These are phyloP conservation scores for Naganishia antarctica DNA, from an alignment of 768 basidiomycete genomes.

Conservation along the genomic window DNA sequence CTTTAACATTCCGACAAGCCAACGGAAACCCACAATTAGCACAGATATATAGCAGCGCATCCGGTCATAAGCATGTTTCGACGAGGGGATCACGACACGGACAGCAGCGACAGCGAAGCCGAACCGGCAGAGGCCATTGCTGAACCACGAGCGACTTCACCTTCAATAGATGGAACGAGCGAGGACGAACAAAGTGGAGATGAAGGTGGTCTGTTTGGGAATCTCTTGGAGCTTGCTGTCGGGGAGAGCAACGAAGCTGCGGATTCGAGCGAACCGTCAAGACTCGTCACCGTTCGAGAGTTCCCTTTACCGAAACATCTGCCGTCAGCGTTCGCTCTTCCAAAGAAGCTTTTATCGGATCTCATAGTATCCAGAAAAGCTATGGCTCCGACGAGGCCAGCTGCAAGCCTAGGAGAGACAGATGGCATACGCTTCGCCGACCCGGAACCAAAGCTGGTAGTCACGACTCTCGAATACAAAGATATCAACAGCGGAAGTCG, in stretches of 20 bases:
- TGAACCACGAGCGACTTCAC: not conserved
- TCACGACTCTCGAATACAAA: slow-evolving; percentile 25
- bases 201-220: slow-evolving; percentile 61
- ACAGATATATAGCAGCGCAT: too few species aligned
- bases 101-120: slow-evolving; percentile 19
- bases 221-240: slow-evolving; percentile 60
- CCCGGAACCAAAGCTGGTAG: slow-evolving; percentile 2
- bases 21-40: too few species aligned
- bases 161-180: not conserved
- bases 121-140: not conserved
- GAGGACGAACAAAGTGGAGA: slow-evolving; percentile 35
- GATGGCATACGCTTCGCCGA: not conserved
- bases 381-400: not conserved
- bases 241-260: slow-evolving; percentile 3
- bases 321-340: slow-evolving; percentile 64
- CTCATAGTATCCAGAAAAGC: slow-evolving; percentile 9
- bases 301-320: slow-evolving; percentile 79
- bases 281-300: slow-evolving; percentile 57
- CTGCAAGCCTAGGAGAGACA: slow-evolving; percentile 6
- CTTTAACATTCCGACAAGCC: too few species aligned
- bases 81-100: slow-evolving; percentile 16
- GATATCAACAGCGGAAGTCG: slow-evolving; percentile 24
- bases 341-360: slow-evolving; percentile 61
- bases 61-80: slow-evolving; percentile 19
- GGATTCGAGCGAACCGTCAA: slow-evolving; percentile 42